Evolutionary conservation across 2,329 filamentous ascomycete genomes (phyloP).

Genomic region (Uncinocarpus reesii): DNA sequence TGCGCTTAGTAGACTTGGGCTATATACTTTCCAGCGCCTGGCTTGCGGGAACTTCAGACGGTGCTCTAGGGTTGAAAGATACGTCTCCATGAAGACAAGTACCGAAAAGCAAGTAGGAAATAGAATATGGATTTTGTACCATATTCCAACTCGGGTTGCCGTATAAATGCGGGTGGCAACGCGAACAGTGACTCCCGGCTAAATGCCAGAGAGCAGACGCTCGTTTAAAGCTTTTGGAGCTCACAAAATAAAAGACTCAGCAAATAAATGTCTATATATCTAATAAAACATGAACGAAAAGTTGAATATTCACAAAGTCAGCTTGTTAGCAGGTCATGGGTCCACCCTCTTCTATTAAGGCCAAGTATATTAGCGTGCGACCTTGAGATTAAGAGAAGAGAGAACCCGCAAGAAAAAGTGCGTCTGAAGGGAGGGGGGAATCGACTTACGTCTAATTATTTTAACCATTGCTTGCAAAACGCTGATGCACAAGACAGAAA

Average conservation of each 20-base stretch:
- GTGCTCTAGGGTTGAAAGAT: too few species aligned
- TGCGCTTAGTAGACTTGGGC: neutral
- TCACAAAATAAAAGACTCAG: neutral
- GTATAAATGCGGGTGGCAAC: neutral
- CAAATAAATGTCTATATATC: conserved; percentile 6
- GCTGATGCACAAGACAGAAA: conserved; percentile 69
- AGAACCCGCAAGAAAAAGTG: neutral
- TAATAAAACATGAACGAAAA: conserved; percentile 3
- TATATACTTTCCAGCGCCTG: too few species aligned
- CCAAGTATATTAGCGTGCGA: neutral
- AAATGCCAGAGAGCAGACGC: neutral
- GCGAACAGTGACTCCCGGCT: neutral
- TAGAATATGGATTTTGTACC: neutral
- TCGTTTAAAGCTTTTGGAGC: neutral
- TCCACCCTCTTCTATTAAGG: conserved; percentile 27
- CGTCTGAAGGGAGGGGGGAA: neutral
- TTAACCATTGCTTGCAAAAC: conserved; percentile 62
- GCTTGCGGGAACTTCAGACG: too few species aligned
- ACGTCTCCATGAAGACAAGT: neutral
- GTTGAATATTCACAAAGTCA: neutral
- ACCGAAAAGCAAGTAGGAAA: neutral
- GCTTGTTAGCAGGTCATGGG: conserved; percentile 22
- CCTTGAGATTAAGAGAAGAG: neutral
- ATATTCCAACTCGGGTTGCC: neutral
- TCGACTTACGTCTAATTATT: conserved; percentile 43